Percentiles rank a stretch among this genome's conserved stretches.
Evolutionary conservation across 2,329 filamentous ascomycete genomes (phyloP).

Genomic region (Camptophora hylomeconis): DNA sequence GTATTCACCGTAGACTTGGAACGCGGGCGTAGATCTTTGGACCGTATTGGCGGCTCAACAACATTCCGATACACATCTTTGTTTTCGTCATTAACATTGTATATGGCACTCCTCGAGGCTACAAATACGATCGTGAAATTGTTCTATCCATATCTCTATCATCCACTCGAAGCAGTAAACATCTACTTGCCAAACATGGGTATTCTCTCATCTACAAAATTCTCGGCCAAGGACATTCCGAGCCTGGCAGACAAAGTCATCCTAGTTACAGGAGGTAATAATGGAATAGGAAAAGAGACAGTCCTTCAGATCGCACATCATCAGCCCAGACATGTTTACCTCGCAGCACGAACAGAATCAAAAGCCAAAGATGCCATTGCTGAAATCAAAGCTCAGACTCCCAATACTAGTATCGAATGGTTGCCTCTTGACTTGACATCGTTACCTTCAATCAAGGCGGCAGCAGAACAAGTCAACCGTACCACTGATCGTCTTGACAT

Average conservation of each 20-base stretch:
- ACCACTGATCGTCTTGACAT: constrained; percentile 30
- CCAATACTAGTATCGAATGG: constrained; percentile 28
- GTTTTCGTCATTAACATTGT: too few species aligned
- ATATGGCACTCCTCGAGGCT: constrained; percentile 21
- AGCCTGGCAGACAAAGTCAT: constrained; percentile 37
- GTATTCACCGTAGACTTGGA: too few species aligned
- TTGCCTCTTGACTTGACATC: constrained; percentile 39
- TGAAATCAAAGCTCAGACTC: constrained; percentile 23
- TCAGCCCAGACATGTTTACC: constrained; percentile 39
- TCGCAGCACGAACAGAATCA: constrained; percentile 36
- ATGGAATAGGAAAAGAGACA: constrained; percentile 34
- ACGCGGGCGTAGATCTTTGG: too few species aligned
- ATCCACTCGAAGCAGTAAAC: too few species aligned
- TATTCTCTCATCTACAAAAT: too few species aligned
- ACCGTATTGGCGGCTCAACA: too few species aligned
- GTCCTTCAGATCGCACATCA: constrained; percentile 37
- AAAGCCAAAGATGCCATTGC: constrained; percentile 33
- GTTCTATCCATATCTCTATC: constrained; percentile 43
- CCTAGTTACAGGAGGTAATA: constrained; percentile 39
- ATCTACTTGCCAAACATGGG: too few species aligned
- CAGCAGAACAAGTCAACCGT: constrained; percentile 29
- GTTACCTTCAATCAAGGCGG: constrained; percentile 34
- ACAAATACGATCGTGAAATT: constrained; percentile 38
- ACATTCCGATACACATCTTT: too few species aligned
- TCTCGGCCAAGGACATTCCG: constrained; percentile 32